Evolutionary conservation across 495 filamentous ascomycete species (phyloP).

Genomic region (Durotheca rogersii): DNA sequence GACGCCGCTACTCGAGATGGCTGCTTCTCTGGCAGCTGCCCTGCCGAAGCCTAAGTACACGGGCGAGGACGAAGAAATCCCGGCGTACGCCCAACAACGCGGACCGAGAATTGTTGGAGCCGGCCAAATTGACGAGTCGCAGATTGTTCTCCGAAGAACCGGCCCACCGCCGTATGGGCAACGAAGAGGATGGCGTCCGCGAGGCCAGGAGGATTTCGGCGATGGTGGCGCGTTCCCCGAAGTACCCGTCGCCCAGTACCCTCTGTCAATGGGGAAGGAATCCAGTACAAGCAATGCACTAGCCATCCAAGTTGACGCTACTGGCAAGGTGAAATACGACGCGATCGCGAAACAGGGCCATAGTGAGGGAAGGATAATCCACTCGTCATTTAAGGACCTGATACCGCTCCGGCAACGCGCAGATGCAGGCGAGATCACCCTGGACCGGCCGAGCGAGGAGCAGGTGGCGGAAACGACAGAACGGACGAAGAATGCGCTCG

Average conservation of each 20-base stretch:
- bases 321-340: constrained; percentile 94
- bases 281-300: constrained; percentile 80
- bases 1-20: constrained; percentile 47
- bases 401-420: constrained; percentile 93
- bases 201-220: constrained; percentile 90
- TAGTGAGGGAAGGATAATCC: constrained; percentile 76
- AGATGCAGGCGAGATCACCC: constrained; percentile 88
- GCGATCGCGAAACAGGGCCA: constrained; percentile 93
- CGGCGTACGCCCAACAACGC: constrained; percentile 68
- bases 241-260: constrained; percentile 91
- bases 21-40: constrained; percentile 73
- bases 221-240: constrained; percentile 95
- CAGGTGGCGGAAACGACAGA: constrained; percentile 79
- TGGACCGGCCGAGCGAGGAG: constrained; percentile 83
- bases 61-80: constrained; percentile 79
- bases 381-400: constrained; percentile 94
- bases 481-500: constrained; percentile 82
- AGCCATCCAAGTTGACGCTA: constrained; percentile 82
- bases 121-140: constrained; percentile 76
- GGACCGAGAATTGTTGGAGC: constrained; percentile 78
- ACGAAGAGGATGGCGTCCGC: constrained; percentile 82
- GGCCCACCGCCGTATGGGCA: constrained; percentile 45
- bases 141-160: constrained; percentile 70
- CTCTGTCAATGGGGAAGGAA: constrained; percentile 87
- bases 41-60: constrained; percentile 89